Base-by-base conservation (phyloP, 2,329 filamentous ascomycete species). In the Aspergillus sp. region DNA sequence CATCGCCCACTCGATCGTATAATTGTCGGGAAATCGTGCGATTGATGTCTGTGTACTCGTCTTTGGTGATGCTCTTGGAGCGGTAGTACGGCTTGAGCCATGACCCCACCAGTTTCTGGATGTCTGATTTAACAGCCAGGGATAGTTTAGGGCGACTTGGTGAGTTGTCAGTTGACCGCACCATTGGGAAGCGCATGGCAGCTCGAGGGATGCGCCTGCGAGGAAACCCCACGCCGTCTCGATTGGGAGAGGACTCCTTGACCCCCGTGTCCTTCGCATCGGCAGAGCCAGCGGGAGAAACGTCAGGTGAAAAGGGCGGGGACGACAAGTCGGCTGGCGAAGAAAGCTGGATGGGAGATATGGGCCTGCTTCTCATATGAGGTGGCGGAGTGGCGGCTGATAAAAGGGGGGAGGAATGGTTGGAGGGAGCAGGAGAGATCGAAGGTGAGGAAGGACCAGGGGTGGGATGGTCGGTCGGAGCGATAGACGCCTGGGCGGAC, bases 31-130 rank as follows among this genome's bases (percentile, higher is more conserved):
- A 96, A 32, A 97, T 86, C 54, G 88, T 87, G 56, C 91, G 86
- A 68, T 97, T 97, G 73, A 97, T 96, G 51, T 85, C 84, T 2
- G 90, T 93, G 70, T 95, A 99, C 71, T 96, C 88, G 54, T 96
- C 89, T 60, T 91, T 89, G 16, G 86, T 90, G 56, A 97, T 81
- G 57, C 87, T 83, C 61, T 88, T 86, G 40, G 87, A 87, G 56
- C 86, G 82, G 78, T 93, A 97, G 59, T 90, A 83, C 30, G 92
- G 90, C 61, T 89, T 89, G 41, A 99, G 77, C 5, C 89, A 90
- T 40, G 81, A 78, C 58, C 90, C 89, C 61, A 97, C 94, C 73
- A 97, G 90, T 61, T 86, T 86, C 67, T 91, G 93, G 58, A 99
- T 88, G 65, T 86, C 90, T 60, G 89, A 86, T 71, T 99, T 99